A percentile compares a stretch with the other conserved stretches of the same genome.
phyloP scores from a whole-genome alignment of 306 rosid genomes.

The Cicer arietinum region DNA sequence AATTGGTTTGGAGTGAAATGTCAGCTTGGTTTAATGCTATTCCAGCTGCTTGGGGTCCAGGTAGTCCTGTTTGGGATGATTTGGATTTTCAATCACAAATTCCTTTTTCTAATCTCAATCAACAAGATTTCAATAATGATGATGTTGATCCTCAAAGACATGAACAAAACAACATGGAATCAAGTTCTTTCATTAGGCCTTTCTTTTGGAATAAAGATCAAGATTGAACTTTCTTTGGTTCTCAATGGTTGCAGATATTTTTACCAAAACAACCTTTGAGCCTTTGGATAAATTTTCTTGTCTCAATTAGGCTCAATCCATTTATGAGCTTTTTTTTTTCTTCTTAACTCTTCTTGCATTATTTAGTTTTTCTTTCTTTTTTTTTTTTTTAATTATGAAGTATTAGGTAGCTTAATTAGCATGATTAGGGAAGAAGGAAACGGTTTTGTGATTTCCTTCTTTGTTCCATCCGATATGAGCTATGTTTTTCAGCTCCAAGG shows the following conservation, averaged over 20 bases:
- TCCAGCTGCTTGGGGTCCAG: slow-evolving; percentile 96
- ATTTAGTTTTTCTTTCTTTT: background rate
- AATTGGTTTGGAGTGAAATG: slow-evolving; percentile 90
- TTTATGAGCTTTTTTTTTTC: slow-evolving; percentile 39
- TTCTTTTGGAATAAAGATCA: slow-evolving; percentile 64
- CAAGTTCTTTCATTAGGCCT: slow-evolving; percentile 53
- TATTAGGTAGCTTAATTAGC: slow-evolving; percentile 36
- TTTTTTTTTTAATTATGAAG: background rate
- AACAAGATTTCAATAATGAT: slow-evolving; percentile 43
- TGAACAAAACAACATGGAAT: slow-evolving; percentile 34
- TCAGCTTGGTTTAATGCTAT: slow-evolving; percentile 83
- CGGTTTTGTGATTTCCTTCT: slow-evolving; percentile 61
- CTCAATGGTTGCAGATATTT: slow-evolving; percentile 56
- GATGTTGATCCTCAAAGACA: slow-evolving; percentile 47
- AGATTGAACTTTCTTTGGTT: slow-evolving; percentile 45
- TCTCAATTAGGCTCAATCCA: slow-evolving; percentile 49
- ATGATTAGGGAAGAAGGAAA: slow-evolving; percentile 58
- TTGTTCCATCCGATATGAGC: slow-evolving; percentile 51
- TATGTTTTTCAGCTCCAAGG: slow-evolving; percentile 56
- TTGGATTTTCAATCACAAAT: slow-evolving; percentile 65
- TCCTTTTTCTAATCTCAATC: slow-evolving; percentile 53
- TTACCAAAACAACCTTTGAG: slow-evolving; percentile 55
- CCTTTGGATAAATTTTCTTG: slow-evolving; percentile 34
- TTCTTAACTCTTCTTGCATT: slow-evolving; percentile 17
- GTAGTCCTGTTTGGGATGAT: slow-evolving; percentile 96